phyloP scores from a whole-genome alignment of 1,139 yeast species.

The Scheffersomyces cryptocercus region DNA sequence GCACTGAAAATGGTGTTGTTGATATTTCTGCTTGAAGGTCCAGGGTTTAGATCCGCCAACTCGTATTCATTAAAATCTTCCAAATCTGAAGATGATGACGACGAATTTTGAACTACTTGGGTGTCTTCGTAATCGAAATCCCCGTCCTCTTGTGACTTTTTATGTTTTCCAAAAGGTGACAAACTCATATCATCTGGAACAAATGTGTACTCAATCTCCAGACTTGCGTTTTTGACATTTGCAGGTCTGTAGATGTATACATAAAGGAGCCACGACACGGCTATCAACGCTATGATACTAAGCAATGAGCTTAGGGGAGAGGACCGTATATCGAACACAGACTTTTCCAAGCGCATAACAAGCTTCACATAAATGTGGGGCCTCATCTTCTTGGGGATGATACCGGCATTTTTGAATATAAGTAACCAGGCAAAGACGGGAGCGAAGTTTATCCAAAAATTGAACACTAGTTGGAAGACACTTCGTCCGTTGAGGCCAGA shows the following conservation, averaged over 20 bases:
- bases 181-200: too few relatives aligned
- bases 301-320: constrained; percentile 13
- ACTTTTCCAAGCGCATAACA: constrained; percentile 42
- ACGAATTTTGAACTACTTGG: background rate
- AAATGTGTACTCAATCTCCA: background rate
- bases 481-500: constrained; percentile 41
- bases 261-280: constrained; percentile 13
- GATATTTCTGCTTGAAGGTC: background rate
- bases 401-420: constrained; percentile 61
- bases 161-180: too few relatives aligned
- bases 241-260: constrained; percentile 11
- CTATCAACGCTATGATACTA: constrained; percentile 12
- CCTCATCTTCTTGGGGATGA: constrained; percentile 55
- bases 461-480: constrained; percentile 36
- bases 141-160: constrained; percentile 3
- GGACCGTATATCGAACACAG: constrained; percentile 25
- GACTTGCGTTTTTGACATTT: background rate
- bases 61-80: constrained; percentile 1
- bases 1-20: constrained; percentile 3
- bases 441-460: constrained; percentile 50
- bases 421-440: constrained; percentile 60
- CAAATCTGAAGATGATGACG: background rate
- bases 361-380: constrained; percentile 57
- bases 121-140: background rate
- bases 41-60: background rate